These are phyloP conservation scores for Fistulinella prunicolor DNA, from an alignment of 768 basidiomycete species.

Conservation along the genomic window DNA sequence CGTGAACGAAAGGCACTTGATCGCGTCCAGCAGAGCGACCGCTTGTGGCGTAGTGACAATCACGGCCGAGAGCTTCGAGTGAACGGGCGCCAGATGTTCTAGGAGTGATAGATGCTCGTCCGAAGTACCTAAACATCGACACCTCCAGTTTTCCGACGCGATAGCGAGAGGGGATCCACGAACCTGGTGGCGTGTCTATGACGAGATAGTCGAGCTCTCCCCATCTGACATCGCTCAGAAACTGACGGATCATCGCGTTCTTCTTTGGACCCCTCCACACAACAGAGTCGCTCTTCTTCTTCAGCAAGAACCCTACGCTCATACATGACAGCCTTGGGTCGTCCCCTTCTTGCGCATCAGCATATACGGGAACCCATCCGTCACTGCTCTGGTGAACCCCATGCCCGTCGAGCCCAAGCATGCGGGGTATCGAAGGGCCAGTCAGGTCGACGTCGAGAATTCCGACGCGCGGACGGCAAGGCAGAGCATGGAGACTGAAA, in stretches of 20 bases:
- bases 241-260: conserved; percentile 97
- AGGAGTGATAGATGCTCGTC: conserved; percentile 97
- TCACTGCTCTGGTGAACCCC: conserved; percentile 90
- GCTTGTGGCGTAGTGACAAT: conserved; percentile 98
- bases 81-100: conserved; percentile 87
- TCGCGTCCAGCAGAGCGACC: conserved; percentile 90
- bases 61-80: conserved; percentile 73
- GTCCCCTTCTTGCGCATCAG: conserved; percentile 55
- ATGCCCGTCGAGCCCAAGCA: conserved; percentile 87
- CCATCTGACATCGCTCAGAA: conserved; percentile 93
- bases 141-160: conserved; percentile 5
- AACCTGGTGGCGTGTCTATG: conserved; percentile 96
- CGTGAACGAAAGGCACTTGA: conserved; percentile 96
- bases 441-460: conserved; percentile 93
- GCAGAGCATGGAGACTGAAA: conserved; percentile 72
- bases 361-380: conserved; percentile 98
- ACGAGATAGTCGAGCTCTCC: conserved; percentile 90
- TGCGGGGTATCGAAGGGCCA: conserved; percentile 91
- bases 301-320: conserved; percentile 94
- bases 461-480: conserved; percentile 70
- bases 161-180: conserved; percentile 22
- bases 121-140: conserved; percentile 72
- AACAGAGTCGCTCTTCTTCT: conserved; percentile 87
- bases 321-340: conserved; percentile 82
- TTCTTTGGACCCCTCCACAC: conserved; percentile 99